Base-by-base conservation (phyloP, 2,329 filamentous ascomycete species). In the Fulvia fulva region DNA sequence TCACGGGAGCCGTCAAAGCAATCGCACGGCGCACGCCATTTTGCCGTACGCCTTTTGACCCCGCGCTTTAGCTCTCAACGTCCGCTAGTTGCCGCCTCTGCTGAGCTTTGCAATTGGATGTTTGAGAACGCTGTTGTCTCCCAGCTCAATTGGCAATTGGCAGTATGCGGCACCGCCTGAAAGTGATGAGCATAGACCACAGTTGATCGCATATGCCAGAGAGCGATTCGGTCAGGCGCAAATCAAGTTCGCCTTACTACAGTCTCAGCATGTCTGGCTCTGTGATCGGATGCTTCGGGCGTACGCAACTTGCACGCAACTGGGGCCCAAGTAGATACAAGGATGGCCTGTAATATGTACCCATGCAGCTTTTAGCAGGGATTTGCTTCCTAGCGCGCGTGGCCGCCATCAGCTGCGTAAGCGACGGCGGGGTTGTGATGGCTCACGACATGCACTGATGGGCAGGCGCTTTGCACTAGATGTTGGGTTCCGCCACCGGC, bases 351-450 rank as follows among this genome's bases (percentile, higher is more conserved):
- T 23, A 12, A 16, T 8, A 23, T n/a, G 51, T 12, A 32, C 12
- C 8, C 28, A 32, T 9, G 28, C n/a, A n/a, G n/a, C n/a, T n/a
- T 32, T 12, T 12, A 32, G 28, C 22, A 45, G 51, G 51, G 51
- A 44, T 43, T 21, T 21, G 5, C 19, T 45, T 16, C 47, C 47
- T 30, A 50, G n/a, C 28, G 47, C 47, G 51, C 51, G 51, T 53
- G 51, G 51, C 51, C 21, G 51, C 51, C 51, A 45, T 53, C 51
- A 53, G 16, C 28, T 53, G 51, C 34, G 51, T 53, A 53, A 53
- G 51, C 51, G 51, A 53, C 37, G 32, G 51, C 21, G 47, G 47
- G 47, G 25, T 32, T 11, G 1, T 30, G 1, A n/a, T 50, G 26
- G 16, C 23, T 50, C 3, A 3, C 4, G 23, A 30, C 23, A 5